Base-by-base conservation (phyloP, 371 early-diverging fungal species). In the Mucor saturninus region DNA sequence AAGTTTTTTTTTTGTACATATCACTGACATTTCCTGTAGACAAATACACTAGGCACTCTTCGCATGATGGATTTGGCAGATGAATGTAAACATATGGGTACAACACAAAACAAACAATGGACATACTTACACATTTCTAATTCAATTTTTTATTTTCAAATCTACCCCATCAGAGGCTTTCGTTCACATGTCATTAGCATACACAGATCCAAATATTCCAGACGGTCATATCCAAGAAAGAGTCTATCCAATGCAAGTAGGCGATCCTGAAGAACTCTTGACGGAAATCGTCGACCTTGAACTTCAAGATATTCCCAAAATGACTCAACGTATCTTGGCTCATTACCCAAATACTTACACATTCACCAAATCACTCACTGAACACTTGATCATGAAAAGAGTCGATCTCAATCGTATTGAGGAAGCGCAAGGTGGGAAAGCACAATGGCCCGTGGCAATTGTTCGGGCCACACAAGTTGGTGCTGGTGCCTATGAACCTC, bases 261-360 rank as follows among this genome's bases (percentile, higher is more conserved):
- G 84, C 5, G 86, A 88, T 40, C 82, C 84, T 14, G 86, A 79
- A 42, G 80, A 74, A 8, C 63, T 88, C 14, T 68, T 84, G 35
- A 77, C 75, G 5, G 78, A 80, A 60, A 76, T 88, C 42, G 72
- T 79, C 1, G 76, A 74, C 28, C 73, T 85, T 64, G 83, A 81
- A 52, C 68, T 81, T 13, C 74, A 74, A 58, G 82, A 81, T 49
- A 81, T 81, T 37, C 79, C 82, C 2, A 81, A 79, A 53, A 79
- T 79, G 77, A 82, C 83, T 0, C 77, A 82, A 30, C 76, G 78
- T 29, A 76, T 82, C 40, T 46, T 79, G 53, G 57, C 53, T 10
- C 38, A 69, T 14, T 88, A 86, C 61, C 86, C 86, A 51, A 86
- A 85, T 56, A 86, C 86, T 0, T 85, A 88, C 55, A 80, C 85